Evolutionary conservation across 148 eudicot genomes (phyloP), one percentile per base, ranked within the genome.

Genomic region (Chenopodium album): DNA sequence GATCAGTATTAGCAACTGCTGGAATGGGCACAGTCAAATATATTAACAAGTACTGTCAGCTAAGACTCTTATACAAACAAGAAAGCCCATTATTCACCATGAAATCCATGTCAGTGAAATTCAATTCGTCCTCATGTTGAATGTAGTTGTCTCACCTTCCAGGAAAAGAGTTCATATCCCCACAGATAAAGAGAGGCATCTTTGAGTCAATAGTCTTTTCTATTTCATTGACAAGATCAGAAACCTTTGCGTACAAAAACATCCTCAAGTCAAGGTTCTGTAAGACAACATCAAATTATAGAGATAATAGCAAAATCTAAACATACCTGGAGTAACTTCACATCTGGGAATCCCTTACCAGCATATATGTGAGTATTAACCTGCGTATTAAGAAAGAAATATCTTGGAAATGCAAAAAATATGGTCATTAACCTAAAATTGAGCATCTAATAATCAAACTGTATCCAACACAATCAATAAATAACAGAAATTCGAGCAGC

Each of bases 161-260:
- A 74, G 98, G 99, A 77, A 79, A 76, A 54, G 97, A 92, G 79
- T 92, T 94, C 70, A 96, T 89, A 91, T 96, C 98, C 76, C 99
- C 98, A 81, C 98, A 95, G 2, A 95, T 91, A 78, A 92, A 82
- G 89, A 95, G 89, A 19, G 98, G 98, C 79, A 89, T 95, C 54
- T 41, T 74, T 73, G 50, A 71, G 83, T 91, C 92, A 62, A 92
- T 92, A 77, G 88, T 92, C 86, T 94, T 94, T 86, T 92, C 95
- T 73, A 92, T 82, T 80, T 94, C 98, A 87, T 87, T 92, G 71
- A 94, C 70, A 29, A 94, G 90, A 63, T 73, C 64, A 56, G 87
- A 81, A 73, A 85, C 84, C 87, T 85, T 73, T 56, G 48, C 66
- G 78, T 44, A 81, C 71, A 81, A 14, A 59, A 22, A 73, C 22